phyloP scores from a whole-genome alignment of 441 rosid genomes.

The Gossypium davidsonii region DNA sequence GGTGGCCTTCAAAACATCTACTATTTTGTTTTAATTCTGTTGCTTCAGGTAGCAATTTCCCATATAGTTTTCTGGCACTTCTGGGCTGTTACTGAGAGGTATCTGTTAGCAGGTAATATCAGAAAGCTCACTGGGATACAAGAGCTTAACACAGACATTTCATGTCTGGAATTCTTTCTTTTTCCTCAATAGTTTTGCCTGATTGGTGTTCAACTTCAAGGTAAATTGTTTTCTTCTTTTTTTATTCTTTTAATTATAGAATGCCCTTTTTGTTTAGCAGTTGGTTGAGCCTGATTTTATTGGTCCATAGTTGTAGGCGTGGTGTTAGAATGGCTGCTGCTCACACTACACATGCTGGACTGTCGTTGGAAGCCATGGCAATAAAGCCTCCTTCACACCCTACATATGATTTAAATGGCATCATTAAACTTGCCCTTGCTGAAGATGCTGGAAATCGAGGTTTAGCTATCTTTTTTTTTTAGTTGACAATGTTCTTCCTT shows the following conservation, averaged over 20 bases:
- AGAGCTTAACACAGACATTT: not conserved
- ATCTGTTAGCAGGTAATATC: not conserved
- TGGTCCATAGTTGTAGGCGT: conserved; percentile 30
- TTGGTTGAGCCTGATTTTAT: conserved; percentile 4
- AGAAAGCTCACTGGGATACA: not conserved
- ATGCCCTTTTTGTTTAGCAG: not conserved
- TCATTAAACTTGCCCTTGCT: conserved; percentile 66
- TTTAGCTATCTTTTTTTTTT: conserved; percentile 13
- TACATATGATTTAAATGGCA: conserved; percentile 67
- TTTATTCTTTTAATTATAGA: not conserved
- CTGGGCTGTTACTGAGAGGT: not conserved
- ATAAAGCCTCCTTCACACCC: conserved; percentile 92
- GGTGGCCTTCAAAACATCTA: not conserved
- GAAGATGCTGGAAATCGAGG: conserved; percentile 95
- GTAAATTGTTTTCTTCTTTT: conserved; percentile 23
- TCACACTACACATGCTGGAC: conserved; percentile 23
- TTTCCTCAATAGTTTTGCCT: conserved; percentile 36
- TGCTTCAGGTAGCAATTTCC: not conserved
- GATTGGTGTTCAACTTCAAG: conserved; percentile 36
- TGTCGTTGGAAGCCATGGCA: conserved; percentile 34
- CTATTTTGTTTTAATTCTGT: not conserved
- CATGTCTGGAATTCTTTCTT: conserved; percentile 34
- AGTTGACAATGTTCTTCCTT: not conserved
- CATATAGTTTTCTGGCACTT: not conserved
- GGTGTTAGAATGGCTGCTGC: conserved; percentile 54